Conservation (phyloP, 345 rosid species). For the Mangifera indica region DNA sequence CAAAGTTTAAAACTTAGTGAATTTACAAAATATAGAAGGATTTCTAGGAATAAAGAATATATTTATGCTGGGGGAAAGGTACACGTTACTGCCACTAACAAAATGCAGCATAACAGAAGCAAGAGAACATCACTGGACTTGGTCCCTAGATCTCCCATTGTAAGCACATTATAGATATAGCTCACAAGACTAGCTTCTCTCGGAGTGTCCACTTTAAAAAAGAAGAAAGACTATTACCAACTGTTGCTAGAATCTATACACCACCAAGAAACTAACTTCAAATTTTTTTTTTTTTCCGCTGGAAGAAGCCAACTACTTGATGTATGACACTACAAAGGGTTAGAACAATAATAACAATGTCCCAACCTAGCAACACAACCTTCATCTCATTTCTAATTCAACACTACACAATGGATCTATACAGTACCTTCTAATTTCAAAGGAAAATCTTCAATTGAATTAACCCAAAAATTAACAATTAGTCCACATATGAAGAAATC, state of each 20-base stretch:
- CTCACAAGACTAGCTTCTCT: background rate
- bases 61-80: background rate
- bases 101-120: background rate
- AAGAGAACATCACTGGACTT: background rate
- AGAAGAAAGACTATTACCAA: background rate
- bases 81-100: background rate
- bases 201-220: background rate
- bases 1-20: background rate
- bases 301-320: background rate
- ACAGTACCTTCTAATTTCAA: background rate
- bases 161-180: background rate
- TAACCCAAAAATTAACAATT: background rate
- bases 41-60: background rate
- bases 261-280: background rate
- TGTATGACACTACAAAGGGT: background rate
- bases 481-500: constrained; percentile 12
- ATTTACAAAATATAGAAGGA: background rate
- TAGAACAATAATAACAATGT: background rate
- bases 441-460: constrained; percentile 14
- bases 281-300: background rate
- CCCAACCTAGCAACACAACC: background rate
- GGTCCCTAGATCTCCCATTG: background rate
- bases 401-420: background rate
- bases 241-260: background rate
- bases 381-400: background rate